Percentiles rank a stretch among this genome's conserved stretches.
These are phyloP conservation scores for Termitomyces sp. DNA, from an alignment of 768 basidiomycete genomes.

Conservation along the genomic window DNA sequence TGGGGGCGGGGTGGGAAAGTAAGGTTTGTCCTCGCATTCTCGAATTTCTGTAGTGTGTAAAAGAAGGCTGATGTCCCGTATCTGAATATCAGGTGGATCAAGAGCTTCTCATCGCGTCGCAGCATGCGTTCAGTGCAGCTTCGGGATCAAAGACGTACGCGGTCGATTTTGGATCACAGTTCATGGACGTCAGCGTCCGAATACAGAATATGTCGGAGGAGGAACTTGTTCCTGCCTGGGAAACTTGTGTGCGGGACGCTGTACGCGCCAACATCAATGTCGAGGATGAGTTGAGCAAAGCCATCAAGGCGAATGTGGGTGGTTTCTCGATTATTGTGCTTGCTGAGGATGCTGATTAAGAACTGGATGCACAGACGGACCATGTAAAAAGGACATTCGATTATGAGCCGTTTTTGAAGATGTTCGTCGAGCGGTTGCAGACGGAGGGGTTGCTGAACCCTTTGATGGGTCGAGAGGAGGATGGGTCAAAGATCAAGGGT, in stretches of 20 bases:
- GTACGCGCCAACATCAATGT: constrained; percentile 32
- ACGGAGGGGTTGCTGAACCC: constrained; percentile 40
- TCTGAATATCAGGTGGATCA: constrained; percentile 31
- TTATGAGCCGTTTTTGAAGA: constrained; percentile 56
- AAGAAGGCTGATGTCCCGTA: background rate
- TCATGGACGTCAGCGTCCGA: constrained; percentile 34
- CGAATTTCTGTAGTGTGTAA: background rate
- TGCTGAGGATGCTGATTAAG: background rate
- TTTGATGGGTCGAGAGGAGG: constrained; percentile 31
- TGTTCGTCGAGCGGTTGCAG: constrained; percentile 37
- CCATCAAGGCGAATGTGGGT: constrained; percentile 38
- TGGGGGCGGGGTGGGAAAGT: constrained; percentile 33
- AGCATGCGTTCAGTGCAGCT: constrained; percentile 23
- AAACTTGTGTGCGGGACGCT: constrained; percentile 36
- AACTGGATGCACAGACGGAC: constrained; percentile 35
- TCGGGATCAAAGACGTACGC: constrained; percentile 28
- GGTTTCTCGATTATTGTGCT: background rate
- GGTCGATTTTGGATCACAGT: constrained; percentile 37
- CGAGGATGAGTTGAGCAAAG: constrained; percentile 46
- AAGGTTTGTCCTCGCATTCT: constrained; percentile 21
- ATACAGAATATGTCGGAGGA: constrained; percentile 38
- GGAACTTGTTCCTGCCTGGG: constrained; percentile 37
- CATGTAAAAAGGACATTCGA: constrained; percentile 55
- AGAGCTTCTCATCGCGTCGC: constrained; percentile 21
- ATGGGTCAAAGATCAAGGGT: constrained; percentile 22